A percentile compares a stretch with the other conserved stretches of the same genome.
These are phyloP conservation scores for Arctium lappa DNA, from an alignment of 129 eudicot species.

Conservation along the genomic window DNA sequence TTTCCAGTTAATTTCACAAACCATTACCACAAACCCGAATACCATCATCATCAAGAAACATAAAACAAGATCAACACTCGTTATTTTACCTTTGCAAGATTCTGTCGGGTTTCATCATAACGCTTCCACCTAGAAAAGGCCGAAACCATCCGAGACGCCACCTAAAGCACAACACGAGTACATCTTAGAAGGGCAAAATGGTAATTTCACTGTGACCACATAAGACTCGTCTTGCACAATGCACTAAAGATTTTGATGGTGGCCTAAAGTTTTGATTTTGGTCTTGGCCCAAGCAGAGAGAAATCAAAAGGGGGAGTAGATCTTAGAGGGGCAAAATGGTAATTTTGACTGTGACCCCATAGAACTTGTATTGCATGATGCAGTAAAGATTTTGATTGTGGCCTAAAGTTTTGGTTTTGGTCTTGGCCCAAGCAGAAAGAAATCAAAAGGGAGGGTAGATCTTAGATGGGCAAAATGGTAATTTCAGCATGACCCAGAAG, in stretches of 20 bases:
- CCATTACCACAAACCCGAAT: neutral
- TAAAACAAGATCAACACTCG: neutral
- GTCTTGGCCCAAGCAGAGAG: neutral
- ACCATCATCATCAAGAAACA: neutral
- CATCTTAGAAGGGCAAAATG: neutral
- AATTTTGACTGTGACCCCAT: neutral
- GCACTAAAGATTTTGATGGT: neutral
- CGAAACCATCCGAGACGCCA: conserved; percentile 91
- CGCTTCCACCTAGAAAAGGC: conserved; percentile 98
- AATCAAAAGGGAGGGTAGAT: neutral
- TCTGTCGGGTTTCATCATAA: conserved; percentile 83
- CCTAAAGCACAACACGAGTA: conserved; percentile 34
- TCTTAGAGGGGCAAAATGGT: neutral
- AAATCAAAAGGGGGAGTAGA: neutral
- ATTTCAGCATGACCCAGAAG: neutral
- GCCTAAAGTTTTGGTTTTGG: neutral
- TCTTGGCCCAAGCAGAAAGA: neutral
- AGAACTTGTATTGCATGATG: neutral
- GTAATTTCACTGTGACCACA: neutral
- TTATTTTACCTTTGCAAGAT: conserved; percentile 71
- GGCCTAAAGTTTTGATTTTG: neutral
- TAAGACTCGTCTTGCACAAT: neutral
- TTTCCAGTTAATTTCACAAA: neutral
- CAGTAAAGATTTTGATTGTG: neutral
- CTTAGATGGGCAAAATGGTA: neutral